These are phyloP conservation scores for Cephaloascus albidus DNA, from an alignment of 805 yeast genomes.

Conservation along the genomic window DNA sequence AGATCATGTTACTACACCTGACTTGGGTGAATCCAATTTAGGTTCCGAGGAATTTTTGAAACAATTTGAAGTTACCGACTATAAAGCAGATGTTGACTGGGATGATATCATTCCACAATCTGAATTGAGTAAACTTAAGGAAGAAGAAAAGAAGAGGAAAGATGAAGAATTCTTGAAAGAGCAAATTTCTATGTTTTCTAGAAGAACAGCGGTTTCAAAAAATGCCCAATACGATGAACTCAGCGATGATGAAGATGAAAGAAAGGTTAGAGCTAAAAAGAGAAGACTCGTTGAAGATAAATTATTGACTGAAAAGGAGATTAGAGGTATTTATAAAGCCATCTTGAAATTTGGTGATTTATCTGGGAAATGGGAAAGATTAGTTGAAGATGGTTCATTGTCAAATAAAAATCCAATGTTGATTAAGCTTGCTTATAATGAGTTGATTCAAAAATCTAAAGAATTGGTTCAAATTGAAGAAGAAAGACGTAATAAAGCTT, in stretches of 20 bases:
- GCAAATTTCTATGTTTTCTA: constrained; percentile 79
- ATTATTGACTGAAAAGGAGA: constrained; percentile 72
- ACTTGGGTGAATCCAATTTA: constrained; percentile 90
- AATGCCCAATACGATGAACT: constrained; percentile 27
- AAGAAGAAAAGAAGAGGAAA: constrained; percentile 76
- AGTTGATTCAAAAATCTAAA: constrained; percentile 53
- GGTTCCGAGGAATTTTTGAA: constrained; percentile 97
- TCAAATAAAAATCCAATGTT: constrained; percentile 77
- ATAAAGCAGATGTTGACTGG: constrained; percentile 98
- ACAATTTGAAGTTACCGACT: constrained; percentile 97
- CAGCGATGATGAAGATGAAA: constrained; percentile 21
- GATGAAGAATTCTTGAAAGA: constrained; percentile 85
- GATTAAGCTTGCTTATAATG: constrained; percentile 69
- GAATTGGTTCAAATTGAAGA: constrained; percentile 59
- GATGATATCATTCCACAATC: constrained; percentile 97
- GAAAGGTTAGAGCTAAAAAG: constrained; percentile 22
- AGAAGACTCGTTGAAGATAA: constrained; percentile 19
- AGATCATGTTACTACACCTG: constrained; percentile 94
- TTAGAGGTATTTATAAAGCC: constrained; percentile 77
- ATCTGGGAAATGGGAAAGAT: constrained; percentile 66
- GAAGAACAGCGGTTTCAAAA: constrained; percentile 69
- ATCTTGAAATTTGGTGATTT: constrained; percentile 78
- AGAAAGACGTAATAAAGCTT: constrained; percentile 41
- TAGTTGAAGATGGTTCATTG: constrained; percentile 83
- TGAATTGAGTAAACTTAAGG: constrained; percentile 80